Evolutionary conservation across 2,329 filamentous ascomycete species (phyloP), one percentile per base, ranked within the genome.

Genomic region (Whalleya microplaca): DNA sequence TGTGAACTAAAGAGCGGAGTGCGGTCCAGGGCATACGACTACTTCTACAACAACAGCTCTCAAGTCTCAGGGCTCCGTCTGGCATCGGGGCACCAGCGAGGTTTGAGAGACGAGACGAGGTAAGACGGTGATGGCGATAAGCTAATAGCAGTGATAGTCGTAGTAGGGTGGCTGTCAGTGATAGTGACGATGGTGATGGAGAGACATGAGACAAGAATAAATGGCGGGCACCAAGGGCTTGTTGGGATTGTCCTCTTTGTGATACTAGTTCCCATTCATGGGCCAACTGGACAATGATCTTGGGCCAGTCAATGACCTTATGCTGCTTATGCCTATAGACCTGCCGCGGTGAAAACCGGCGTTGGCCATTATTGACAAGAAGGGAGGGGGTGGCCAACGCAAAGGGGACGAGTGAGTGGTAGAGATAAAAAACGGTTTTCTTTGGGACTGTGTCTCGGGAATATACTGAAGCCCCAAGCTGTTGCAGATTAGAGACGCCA

Each of bases 401-500:
- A 51, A 54, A 23, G 48, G 44, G 48, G 12, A 23, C 18, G 18
- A 23, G 2, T 29, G 40, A 45, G 47, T 29, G 21, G 40, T 37
- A 45, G 19, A 37, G 53, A 37, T 16, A 53, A 53, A 48, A 43
- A 47, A 51, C 44, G 51, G 43, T 51, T 57, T 58, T 48, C 55
- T 62, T 57, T 58, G 52, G 60, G 42, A 56, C 56, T 54, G 62
- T 75, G 75, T 76, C 72, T 77, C 74, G 74, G 75, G 73, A 75
- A 69, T 74, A 72, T 69, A 71, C 73, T 71, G 70, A 63, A 61
- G 58, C 32, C 53, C 62, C 59, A 64, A 59, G 58, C 58, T 64
- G 63, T 55, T 65, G 62, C 64, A 65, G 58, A 62, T 63, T 48
- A 53, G 57, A 57, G 51, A 59, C 56, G 58, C 48, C 54, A 49